These are phyloP conservation scores for Tarenaya hassleriana DNA, from an alignment of 345 rosid species.

Conservation along the genomic window DNA sequence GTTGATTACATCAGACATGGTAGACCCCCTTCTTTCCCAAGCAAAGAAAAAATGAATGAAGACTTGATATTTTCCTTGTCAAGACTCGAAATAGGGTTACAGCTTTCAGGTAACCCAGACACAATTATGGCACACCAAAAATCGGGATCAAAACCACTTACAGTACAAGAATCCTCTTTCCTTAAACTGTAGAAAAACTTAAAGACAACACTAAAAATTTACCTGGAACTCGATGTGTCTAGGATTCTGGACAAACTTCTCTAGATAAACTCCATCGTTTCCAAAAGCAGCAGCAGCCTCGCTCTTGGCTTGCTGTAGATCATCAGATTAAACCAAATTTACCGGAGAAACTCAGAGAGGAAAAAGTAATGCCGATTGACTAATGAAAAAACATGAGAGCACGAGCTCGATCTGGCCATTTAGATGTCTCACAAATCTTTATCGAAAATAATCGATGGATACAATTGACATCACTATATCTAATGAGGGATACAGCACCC, in stretches of 20 bases:
- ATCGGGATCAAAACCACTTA: neutral
- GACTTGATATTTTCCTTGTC: neutral
- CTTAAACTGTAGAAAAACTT: neutral
- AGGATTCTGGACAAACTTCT: conserved; percentile 89
- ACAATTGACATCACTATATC: neutral
- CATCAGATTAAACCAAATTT: conserved; percentile 19
- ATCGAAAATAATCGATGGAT: neutral
- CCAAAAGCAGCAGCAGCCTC: conserved; percentile 99
- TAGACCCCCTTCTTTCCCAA: neutral
- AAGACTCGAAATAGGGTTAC: neutral
- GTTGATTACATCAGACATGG: too few relatives aligned
- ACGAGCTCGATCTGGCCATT: neutral
- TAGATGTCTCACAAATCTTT: conserved; percentile 6
- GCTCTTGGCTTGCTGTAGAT: conserved; percentile 88
- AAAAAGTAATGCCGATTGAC: too few relatives aligned
- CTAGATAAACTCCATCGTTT: conserved; percentile 95
- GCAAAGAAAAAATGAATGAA: neutral
- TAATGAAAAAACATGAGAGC: too few relatives aligned
- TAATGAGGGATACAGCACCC: neutral
- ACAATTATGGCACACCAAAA: neutral
- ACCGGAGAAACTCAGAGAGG: neutral
- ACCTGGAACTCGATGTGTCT: conserved; percentile 99
- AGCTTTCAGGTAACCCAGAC: too few relatives aligned
- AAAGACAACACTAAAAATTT: conserved; percentile 7
- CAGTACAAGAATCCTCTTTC: neutral